Evolutionary conservation across 2,329 filamentous ascomycete species (phyloP).

Genomic region (Pyrenochaeta sp.): DNA sequence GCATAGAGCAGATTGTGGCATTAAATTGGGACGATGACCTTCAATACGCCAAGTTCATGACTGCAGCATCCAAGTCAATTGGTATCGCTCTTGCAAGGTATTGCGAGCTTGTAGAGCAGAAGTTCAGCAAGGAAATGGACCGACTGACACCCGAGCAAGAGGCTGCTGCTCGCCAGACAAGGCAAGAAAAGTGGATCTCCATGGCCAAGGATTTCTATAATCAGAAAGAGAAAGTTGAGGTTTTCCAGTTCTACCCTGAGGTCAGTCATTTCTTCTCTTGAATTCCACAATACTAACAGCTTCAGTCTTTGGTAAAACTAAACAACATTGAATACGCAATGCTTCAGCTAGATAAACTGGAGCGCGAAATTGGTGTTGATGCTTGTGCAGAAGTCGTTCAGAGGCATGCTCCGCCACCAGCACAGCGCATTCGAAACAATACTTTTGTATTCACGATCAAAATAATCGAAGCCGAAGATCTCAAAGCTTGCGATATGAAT

Average conservation of each 20-base stretch:
- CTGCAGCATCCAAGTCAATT: conserved; percentile 84
- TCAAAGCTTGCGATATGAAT: conserved; percentile 97
- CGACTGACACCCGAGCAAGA: conserved; percentile 87
- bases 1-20: conserved; percentile 83
- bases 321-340: conserved; percentile 98
- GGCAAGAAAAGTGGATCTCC: conserved; percentile 92
- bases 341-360: conserved; percentile 88
- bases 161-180: conserved; percentile 76
- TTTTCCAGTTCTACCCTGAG: conserved; percentile 95
- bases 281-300: conserved; percentile 5
- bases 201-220: conserved; percentile 93
- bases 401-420: conserved; percentile 74
- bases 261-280: conserved; percentile 58
- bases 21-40: conserved; percentile 93
- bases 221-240: conserved; percentile 90
- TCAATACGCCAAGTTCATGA: conserved; percentile 97
- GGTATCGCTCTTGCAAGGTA: conserved; percentile 85
- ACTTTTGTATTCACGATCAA: conserved; percentile 99
- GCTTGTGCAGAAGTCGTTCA: conserved; percentile 84
- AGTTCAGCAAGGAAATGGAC: conserved; percentile 92
- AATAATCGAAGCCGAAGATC: conserved; percentile 95
- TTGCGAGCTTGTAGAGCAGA: conserved; percentile 87
- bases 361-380: conserved; percentile 90
- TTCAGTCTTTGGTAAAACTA: conserved; percentile 91
- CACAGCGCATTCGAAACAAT: conserved; percentile 72